Evolutionary conservation across 2,329 filamentous ascomycete genomes (phyloP), one percentile per base, ranked within the genome.

Genomic region (Fusarium sp.): DNA sequence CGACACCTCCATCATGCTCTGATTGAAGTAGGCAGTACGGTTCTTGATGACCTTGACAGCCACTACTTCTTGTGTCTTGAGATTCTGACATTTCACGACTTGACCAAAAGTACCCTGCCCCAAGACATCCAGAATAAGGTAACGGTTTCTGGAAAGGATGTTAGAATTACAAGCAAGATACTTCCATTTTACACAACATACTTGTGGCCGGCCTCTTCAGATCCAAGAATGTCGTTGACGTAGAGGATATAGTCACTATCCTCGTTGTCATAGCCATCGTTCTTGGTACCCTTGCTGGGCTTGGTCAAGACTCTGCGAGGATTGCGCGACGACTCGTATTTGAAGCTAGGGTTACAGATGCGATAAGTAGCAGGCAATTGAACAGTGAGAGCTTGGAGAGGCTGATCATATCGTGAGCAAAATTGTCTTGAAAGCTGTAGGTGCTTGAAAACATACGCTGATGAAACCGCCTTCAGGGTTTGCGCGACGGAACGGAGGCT

Each of bases 1-100:
- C 4, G 96, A 99, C 36, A 99, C 96, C 81, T 99, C 96, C 96
- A 99, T 99, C 96, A 99, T 99, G 82, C 96, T 98, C 83, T 99
- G 96, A 81, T 99, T 99, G 86, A 99, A 99, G 82, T 99, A 99
- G 41, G 96, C 96, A 4, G 96, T 99, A 78, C 95, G 92, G 83
- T 99, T 99, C 85, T 99, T 99, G 85, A 99, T 96, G 61, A 99
- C 96, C 84, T 99, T 99, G 75, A 99, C 96, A 7, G 96, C 96
- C 48, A 99, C 96, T 42, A 99, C 96, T 83, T 99, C 96, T 81
- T 98, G 95, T 2, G 96, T 98, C 85, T 97, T 98, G 77, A 99
- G 84, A 78, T 99, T 99, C 82, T 99, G 96, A 81, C 96, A 99
- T 83, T 99, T 99, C 69, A 99, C 96, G 36, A 99, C 96, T 84